Conservation (phyloP, 805 yeast genomes). For the Yarrowia deformans region DNA sequence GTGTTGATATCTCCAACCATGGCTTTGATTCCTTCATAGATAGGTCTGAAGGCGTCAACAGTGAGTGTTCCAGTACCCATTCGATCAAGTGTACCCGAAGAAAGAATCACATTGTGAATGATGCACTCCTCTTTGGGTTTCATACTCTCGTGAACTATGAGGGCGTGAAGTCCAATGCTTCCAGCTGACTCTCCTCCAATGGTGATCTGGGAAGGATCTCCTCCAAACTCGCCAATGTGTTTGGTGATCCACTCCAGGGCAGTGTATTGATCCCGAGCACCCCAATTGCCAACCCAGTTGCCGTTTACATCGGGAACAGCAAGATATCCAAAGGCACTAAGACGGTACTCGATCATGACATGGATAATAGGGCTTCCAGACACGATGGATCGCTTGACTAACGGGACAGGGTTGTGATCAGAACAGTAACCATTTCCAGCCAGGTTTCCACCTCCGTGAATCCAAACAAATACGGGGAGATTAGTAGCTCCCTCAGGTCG, state of each 20-base stretch:
- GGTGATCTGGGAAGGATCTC: conserved; percentile 55
- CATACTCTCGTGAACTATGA: conserved; percentile 23
- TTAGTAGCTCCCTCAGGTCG: not conserved
- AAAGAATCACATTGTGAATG: conserved; percentile 7
- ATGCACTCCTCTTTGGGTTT: conserved; percentile 23
- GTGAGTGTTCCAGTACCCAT: not conserved
- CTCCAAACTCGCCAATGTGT: conserved; percentile 58
- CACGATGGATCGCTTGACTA: conserved; percentile 4
- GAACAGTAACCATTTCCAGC: conserved; percentile 14
- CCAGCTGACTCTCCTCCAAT: conserved; percentile 61
- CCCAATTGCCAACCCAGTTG: conserved; percentile 26
- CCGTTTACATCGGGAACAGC: conserved; percentile 16
- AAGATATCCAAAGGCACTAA: conserved; percentile 10
- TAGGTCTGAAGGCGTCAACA: not conserved
- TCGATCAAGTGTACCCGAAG: conserved; percentile 11
- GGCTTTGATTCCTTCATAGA: conserved; percentile 1
- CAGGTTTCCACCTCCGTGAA: conserved; percentile 21
- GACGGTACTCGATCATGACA: conserved; percentile 12
- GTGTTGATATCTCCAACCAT: not conserved
- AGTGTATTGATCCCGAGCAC: conserved; percentile 23
- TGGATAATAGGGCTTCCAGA: not conserved
- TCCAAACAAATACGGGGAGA: conserved; percentile 24
- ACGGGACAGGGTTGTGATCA: conserved; percentile 10
- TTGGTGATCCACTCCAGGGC: conserved; percentile 38
- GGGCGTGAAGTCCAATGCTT: conserved; percentile 27